Evolutionary conservation across 73 alveolate species (phyloP).

Genomic region (Halteria grandinella): DNA sequence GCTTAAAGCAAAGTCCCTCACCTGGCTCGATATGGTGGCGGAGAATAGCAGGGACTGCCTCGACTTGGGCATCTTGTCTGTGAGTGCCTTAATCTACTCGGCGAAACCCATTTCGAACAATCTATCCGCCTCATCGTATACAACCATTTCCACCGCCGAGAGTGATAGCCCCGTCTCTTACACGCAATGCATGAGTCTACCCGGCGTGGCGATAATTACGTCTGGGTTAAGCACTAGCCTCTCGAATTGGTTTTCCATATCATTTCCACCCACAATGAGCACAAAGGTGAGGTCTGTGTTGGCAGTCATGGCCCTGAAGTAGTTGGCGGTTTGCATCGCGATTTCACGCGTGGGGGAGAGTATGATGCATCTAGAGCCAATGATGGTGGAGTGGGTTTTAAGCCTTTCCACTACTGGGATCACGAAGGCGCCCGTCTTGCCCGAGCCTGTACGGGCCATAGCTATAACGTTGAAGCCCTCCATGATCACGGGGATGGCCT

Average conservation of each 20-base stretch:
- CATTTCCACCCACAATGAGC: constrained; percentile 97
- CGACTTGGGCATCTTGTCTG: constrained; percentile 80
- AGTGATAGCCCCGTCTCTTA: constrained; percentile 87
- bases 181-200: constrained; percentile 95
- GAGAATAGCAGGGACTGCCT: constrained; percentile 90
- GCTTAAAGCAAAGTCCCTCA: constrained; percentile 88
- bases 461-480: constrained; percentile 95
- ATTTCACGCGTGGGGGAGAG: constrained; percentile 97
- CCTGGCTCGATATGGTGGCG: constrained; percentile 95
- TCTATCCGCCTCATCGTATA: constrained; percentile 97
- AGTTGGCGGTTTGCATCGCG: constrained; percentile 92
- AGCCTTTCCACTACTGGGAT: constrained; percentile 92
- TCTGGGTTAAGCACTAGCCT: constrained; percentile 96
- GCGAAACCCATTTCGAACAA: constrained; percentile 96
- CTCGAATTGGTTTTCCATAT: constrained; percentile 94
- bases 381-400: constrained; percentile 88
- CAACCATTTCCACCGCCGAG: constrained; percentile 85
- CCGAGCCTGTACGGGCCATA: constrained; percentile 98
- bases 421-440: constrained; percentile 98
- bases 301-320: constrained; percentile 77
- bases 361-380: constrained; percentile 93
- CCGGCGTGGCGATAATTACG: constrained; percentile 98
- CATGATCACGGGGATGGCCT: constrained; percentile 93
- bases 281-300: constrained; percentile 85
- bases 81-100: constrained; percentile 85